phyloP scores from a whole-genome alignment of 208 protist genomes.

The Leishmania aethiopica region DNA sequence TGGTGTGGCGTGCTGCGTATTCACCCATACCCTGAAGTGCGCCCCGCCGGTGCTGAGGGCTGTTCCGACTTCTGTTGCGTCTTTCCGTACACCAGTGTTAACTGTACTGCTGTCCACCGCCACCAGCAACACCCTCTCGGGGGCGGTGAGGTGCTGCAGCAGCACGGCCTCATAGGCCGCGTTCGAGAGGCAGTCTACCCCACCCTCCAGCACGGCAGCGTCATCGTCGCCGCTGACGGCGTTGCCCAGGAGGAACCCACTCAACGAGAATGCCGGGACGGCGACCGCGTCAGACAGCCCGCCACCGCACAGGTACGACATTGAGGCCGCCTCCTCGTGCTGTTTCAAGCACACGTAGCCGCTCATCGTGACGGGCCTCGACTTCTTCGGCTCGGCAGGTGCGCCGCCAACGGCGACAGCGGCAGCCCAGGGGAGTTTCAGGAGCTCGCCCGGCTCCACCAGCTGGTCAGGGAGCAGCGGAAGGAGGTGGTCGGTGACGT shows the following conservation, averaged over 20 bases:
- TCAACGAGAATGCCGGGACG: constrained; percentile 21
- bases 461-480: constrained; percentile 26
- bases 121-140: constrained; percentile 34
- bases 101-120: neutral
- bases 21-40: constrained; percentile 18
- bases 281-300: neutral
- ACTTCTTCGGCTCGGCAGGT: neutral
- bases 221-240: neutral
- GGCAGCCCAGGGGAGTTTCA: neutral
- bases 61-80: neutral
- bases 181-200: constrained; percentile 19
- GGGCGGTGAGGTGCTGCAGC: constrained; percentile 35
- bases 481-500: constrained; percentile 28
- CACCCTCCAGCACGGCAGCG: constrained; percentile 8
- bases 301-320: constrained; percentile 28
- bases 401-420: neutral
- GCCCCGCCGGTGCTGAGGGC: neutral
- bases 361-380: neutral
- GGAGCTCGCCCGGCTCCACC: constrained; percentile 19
- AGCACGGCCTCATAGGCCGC: constrained; percentile 22
- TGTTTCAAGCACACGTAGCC: constrained; percentile 35
- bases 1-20: neutral
- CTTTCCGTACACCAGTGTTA: neutral
- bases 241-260: constrained; percentile 11
- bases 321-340: constrained; percentile 13